Percentiles rank a stretch among this genome's conserved stretches.
Conservation (phyloP, 1,284 basidiomycete genomes). For the Cutaneotrichosporon curvatum region DNA sequence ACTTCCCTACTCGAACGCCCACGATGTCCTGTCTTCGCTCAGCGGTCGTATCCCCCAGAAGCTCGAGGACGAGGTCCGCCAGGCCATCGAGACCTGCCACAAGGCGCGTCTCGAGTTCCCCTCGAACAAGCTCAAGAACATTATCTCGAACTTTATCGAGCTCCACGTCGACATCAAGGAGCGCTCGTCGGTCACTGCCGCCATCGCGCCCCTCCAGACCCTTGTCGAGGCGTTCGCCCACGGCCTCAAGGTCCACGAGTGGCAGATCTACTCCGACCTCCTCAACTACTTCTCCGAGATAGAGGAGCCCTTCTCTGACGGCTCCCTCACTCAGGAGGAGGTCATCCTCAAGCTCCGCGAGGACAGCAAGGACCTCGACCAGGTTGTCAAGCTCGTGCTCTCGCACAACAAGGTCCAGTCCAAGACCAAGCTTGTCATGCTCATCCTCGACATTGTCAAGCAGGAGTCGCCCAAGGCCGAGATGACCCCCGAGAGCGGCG, state of each 20-base stretch:
- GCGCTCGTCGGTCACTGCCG: conserved; percentile 64
- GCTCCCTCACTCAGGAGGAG: conserved; percentile 74
- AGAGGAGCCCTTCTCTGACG: conserved; percentile 79
- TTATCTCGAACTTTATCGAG: conserved; percentile 73
- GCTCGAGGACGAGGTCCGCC: conserved; percentile 79
- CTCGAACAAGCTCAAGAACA: conserved; percentile 49
- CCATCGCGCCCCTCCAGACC: conserved; percentile 65
- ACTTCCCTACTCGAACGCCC: conserved; percentile 81
- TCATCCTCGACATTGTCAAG: conserved; percentile 83
- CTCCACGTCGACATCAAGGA: conserved; percentile 75
- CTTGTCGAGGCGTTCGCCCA: conserved; percentile 74
- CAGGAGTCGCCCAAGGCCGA: conserved; percentile 65
- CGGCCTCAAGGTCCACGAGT: conserved; percentile 84
- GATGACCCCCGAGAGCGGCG: conserved; percentile 43
- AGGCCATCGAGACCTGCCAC: conserved; percentile 66
- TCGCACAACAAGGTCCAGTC: conserved; percentile 93
- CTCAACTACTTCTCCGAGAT: conserved; percentile 53
- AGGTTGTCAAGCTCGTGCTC: conserved; percentile 77
- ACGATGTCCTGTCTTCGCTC: conserved; percentile 76
- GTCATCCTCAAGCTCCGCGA: conserved; percentile 85
- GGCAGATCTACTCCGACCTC: conserved; percentile 47
- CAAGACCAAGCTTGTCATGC: conserved; percentile 82
- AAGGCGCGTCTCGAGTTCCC: conserved; percentile 80
- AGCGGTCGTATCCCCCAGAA: conserved; percentile 89
- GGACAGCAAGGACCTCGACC: conserved; percentile 86